Evolutionary conservation across 2,329 filamentous ascomycete genomes (phyloP).

Genomic region (Chaetomium globosum): DNA sequence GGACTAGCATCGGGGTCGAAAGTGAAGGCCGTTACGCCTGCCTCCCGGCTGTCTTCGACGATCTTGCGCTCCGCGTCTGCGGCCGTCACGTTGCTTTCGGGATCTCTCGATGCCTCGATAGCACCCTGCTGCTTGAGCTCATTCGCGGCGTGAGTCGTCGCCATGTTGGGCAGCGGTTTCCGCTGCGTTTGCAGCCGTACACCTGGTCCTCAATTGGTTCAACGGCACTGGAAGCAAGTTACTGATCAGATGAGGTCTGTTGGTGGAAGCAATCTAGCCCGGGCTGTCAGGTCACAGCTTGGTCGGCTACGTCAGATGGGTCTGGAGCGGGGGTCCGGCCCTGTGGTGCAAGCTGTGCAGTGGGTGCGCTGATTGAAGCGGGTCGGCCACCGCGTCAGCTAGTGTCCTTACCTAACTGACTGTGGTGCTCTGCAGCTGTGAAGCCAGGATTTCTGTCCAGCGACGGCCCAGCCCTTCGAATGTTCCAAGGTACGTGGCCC

Average conservation of each 20-base stretch:
- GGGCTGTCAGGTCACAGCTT: not conserved
- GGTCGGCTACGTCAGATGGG: constrained; percentile 33
- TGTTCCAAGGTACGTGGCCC: constrained; percentile 16
- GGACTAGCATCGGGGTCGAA: constrained; percentile 85
- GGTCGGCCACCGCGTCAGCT: constrained; percentile 16
- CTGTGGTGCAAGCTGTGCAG: constrained; percentile 10
- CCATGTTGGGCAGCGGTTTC: constrained; percentile 37
- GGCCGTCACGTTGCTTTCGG: constrained; percentile 66
- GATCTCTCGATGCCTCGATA: constrained; percentile 74
- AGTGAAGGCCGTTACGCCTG: constrained; percentile 76
- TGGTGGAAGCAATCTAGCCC: constrained; percentile 4
- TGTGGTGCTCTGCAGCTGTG: not conserved
- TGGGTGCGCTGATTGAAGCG: not conserved
- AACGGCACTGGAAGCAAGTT: constrained; percentile 2
- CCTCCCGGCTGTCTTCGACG: constrained; percentile 74
- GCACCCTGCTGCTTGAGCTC: constrained; percentile 84
- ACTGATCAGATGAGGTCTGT: constrained; percentile 5
- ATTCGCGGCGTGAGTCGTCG: constrained; percentile 38
- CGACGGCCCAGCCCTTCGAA: not conserved
- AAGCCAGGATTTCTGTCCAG: constrained; percentile 5
- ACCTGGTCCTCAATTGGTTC: constrained; percentile 29
- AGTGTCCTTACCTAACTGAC: too few species aligned
- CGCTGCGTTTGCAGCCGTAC: constrained; percentile 29
- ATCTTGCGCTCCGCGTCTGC: constrained; percentile 73
- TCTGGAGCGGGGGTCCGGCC: constrained; percentile 19